phyloP scores from a whole-genome alignment of 1,284 basidiomycete species.

The Leccinum griseonigrum region DNA sequence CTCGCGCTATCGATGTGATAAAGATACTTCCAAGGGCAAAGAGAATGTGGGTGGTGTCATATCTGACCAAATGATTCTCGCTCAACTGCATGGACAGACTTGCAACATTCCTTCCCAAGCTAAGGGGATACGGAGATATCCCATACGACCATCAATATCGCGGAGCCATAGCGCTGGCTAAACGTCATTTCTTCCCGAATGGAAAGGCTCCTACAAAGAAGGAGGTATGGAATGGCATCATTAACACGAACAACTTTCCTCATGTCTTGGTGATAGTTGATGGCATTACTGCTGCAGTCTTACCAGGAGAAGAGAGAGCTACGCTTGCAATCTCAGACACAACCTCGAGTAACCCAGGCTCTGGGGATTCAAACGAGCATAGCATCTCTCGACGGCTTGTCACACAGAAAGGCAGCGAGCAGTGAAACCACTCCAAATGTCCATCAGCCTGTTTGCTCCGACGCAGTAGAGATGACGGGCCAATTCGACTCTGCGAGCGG shows the following conservation, averaged over 20 bases:
- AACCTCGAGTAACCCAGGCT: constrained; percentile 11
- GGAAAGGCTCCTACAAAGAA: constrained; percentile 25
- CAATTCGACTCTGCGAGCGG: not conserved
- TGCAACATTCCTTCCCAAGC: constrained; percentile 30
- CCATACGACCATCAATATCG: constrained; percentile 29
- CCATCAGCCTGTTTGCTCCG: not conserved
- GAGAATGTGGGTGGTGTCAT: constrained; percentile 19
- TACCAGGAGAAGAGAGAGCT: constrained; percentile 26
- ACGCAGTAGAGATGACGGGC: not conserved
- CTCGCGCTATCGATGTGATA: constrained; percentile 22
- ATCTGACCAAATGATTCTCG: not conserved
- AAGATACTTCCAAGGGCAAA: constrained; percentile 27
- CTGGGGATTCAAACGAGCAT: constrained; percentile 27
- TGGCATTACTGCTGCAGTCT: constrained; percentile 25
- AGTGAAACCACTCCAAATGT: not conserved
- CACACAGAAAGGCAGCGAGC: not conserved
- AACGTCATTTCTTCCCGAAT: constrained; percentile 31
- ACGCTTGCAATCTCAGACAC: constrained; percentile 2
- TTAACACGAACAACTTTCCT: constrained; percentile 3
- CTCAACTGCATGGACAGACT: constrained; percentile 21
- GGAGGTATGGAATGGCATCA: constrained; percentile 17
- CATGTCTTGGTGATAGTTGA: constrained; percentile 19
- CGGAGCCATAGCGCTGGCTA: constrained; percentile 29
- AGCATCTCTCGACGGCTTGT: not conserved
- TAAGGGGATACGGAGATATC: constrained; percentile 31